Base-by-base conservation (phyloP, 2,329 filamentous ascomycete genomes). In the Fusarium sp. region DNA sequence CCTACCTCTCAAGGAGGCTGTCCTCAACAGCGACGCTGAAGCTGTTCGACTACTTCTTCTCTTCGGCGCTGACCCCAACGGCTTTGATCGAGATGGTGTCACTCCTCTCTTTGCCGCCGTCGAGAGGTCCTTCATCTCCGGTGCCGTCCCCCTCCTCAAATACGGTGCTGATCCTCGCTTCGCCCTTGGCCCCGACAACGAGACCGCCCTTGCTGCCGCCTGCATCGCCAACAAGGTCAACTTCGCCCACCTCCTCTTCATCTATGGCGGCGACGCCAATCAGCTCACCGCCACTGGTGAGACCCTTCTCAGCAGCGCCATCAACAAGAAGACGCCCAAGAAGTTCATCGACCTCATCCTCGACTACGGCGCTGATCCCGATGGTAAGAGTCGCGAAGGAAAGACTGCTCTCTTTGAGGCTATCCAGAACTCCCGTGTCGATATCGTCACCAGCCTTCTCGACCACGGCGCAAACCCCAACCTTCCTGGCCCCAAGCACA, bases 401-500 rank as follows among this genome's bases (percentile, higher is more conserved):
- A 86, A 88, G 67, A 89, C 87, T 1, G 83, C 89, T 0, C 80
- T 91, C 3, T 89, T 89, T 73, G 83, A 86, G 65, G 87, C 88
- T 6, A 88, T 91, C 51, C 81, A 83, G 47, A 79, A 80, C 19
- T 83, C 82, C 12, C 83, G 89, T 7, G 77, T 83, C 47, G 88
- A 90, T 58, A 79, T 90, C 2, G 84, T 89, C 60, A 80, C 77
- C 10, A 75, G 73, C 3, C 77, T 83, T 28, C 73, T 83, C 4
- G 77, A 90, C 50, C 83, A 88, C 54, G 84, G 85, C 4, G 90
- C 89, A 3, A 85, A 91, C 69, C 85, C 89, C 10, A 92, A 92
- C 73, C 79, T 91, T 7, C 89, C 89, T 2, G 89, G 87, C 2
- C 88, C 89, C 12, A 90, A 91, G 75, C 87, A 91, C 77, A 85